Evolutionary conservation across 2,329 filamentous ascomycete genomes (phyloP).

Genomic region (Beauveria rudraprayagi): DNA sequence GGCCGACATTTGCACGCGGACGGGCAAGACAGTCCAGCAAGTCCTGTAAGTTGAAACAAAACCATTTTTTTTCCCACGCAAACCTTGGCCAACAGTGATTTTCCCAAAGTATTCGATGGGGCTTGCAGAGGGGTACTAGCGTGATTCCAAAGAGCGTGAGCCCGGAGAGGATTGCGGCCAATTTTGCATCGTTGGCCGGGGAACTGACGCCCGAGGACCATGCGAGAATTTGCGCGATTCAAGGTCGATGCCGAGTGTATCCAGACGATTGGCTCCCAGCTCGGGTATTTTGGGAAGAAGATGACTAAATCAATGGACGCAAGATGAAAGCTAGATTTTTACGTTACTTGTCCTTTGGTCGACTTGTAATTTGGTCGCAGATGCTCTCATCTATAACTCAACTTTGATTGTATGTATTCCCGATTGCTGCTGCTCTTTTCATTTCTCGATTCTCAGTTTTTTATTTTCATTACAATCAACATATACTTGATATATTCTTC

Average conservation of each 20-base stretch:
- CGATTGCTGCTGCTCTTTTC: neutral
- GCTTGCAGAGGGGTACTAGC: neutral
- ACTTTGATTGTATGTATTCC: too few species aligned
- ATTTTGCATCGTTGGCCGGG: neutral
- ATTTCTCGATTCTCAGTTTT: too few species aligned
- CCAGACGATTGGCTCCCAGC: conserved; percentile 1
- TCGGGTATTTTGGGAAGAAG: conserved; percentile 6
- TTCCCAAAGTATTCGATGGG: neutral
- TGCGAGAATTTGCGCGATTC: neutral
- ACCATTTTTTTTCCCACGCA: neutral
- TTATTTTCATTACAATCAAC: too few species aligned
- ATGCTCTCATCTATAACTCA: too few species aligned
- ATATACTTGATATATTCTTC: too few species aligned
- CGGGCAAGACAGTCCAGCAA: neutral
- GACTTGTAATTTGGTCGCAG: too few species aligned
- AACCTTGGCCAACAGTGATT: neutral
- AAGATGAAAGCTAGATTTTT: neutral
- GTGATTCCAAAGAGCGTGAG: conserved; percentile 4
- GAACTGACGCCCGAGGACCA: neutral
- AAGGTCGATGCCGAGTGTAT: neutral
- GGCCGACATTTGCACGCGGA: neutral
- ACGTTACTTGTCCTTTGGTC: too few species aligned
- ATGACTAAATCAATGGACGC: neutral
- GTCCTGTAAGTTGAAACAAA: neutral
- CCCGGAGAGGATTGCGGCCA: neutral